These are phyloP conservation scores for Blastomyces silverae DNA, from an alignment of 2,329 filamentous ascomycete species.

Conservation along the genomic window DNA sequence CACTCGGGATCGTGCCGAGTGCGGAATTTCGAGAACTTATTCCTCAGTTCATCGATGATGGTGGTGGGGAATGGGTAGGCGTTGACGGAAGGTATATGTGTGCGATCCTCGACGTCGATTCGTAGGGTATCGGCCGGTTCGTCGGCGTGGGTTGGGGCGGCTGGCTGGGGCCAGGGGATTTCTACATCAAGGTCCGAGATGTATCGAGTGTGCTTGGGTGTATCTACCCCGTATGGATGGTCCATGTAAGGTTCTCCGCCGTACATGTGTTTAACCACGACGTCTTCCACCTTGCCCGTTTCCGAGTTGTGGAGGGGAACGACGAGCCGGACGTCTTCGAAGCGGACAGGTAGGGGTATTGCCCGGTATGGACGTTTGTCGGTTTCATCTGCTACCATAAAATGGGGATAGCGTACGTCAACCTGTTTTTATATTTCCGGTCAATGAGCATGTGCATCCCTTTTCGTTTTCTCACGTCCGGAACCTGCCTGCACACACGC, in stretches of 20 bases:
- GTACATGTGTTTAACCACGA: constrained; percentile 66
- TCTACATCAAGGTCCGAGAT: constrained; percentile 64
- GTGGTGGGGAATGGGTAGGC: constrained; percentile 67
- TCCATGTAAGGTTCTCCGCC: constrained; percentile 48
- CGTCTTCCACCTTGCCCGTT: constrained; percentile 62
- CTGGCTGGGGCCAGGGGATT: constrained; percentile 67
- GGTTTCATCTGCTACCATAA: constrained; percentile 32
- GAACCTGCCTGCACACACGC: constrained; percentile 1
- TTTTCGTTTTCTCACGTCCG: not conserved
- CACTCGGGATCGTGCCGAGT: constrained; percentile 72
- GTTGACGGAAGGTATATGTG: constrained; percentile 71
- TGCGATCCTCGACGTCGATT: constrained; percentile 64
- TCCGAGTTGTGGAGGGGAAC: constrained; percentile 62
- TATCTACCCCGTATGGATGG: constrained; percentile 42
- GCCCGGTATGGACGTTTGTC: constrained; percentile 41
- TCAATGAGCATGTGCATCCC: not conserved
- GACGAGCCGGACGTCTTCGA: constrained; percentile 73
- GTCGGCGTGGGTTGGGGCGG: constrained; percentile 48
- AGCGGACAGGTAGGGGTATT: constrained; percentile 53
- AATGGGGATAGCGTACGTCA: constrained; percentile 39
- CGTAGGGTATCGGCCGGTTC: constrained; percentile 64
- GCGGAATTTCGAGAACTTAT: constrained; percentile 74
- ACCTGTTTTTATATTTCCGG: constrained; percentile 28
- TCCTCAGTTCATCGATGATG: constrained; percentile 80
- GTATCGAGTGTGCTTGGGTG: constrained; percentile 43